These are phyloP conservation scores for Coffea canephora DNA, from an alignment of 257 asterid genomes.

Conservation along the genomic window DNA sequence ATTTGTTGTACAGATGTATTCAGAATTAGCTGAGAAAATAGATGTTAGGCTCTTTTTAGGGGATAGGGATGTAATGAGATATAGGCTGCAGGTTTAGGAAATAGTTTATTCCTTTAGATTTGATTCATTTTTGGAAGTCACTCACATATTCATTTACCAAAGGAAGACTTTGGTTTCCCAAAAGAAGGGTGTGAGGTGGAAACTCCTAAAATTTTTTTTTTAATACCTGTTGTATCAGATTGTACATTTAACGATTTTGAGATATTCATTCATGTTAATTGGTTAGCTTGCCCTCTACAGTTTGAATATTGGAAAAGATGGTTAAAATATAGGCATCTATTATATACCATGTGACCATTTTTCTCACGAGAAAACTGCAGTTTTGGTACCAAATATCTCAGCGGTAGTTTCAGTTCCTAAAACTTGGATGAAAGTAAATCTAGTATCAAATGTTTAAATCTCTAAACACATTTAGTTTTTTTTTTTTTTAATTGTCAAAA, in stretches of 20 bases:
- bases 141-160: conserved; percentile 5
- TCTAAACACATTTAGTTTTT: too few relatives aligned
- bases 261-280: not conserved
- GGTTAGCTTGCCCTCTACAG: not conserved
- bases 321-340: too few relatives aligned
- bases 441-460: too few relatives aligned
- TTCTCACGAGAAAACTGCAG: too few relatives aligned
- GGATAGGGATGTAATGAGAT: conserved; percentile 26
- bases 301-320: not conserved
- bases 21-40: conserved; percentile 33
- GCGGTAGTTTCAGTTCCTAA: too few relatives aligned
- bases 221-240: not conserved
- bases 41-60: conserved; percentile 32
- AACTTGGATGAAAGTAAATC: too few relatives aligned
- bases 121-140: conserved; percentile 12
- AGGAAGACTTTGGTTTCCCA: not conserved
- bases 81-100: conserved; percentile 33
- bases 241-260: not conserved
- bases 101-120: conserved; percentile 5
- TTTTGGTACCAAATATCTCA: too few relatives aligned
- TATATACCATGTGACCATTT: not conserved
- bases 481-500: too few relatives aligned
- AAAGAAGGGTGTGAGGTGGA: not conserved
- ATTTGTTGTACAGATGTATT: conserved; percentile 51
- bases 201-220: not conserved